Base-by-base conservation (phyloP, 305 asterid species). In the Stenogyne calaminthoides region DNA sequence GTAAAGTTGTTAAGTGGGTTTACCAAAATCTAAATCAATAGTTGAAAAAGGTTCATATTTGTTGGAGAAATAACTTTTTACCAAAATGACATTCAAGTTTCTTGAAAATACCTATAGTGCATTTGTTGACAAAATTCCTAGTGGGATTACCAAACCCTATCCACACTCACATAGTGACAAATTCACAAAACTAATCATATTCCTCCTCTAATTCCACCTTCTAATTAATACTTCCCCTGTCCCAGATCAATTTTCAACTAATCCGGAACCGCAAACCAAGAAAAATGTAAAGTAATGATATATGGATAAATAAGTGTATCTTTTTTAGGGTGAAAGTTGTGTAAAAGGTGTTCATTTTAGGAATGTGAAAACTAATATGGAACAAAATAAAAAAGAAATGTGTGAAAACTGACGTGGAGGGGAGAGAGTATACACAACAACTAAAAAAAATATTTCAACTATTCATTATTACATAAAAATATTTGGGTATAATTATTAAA, bases 81-180 rank as follows among this genome's bases (percentile, higher is more conserved):
- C 46, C 2, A 44, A 47, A 44, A 27, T 57, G 19, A 7, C 46
- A 15, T 29, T 57, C 10, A 12, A 11, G 9, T 52, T 69, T 25
- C 29, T 37, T 55, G 42, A 57, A 57, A 70, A 14, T 55, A 55
- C 3, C 3, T 25, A 25, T 25, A 11, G 34, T 47, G 74, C 64
- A 37, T 66, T 37, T 49, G 81, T 77, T 72, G 74, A 77, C 74
- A 59, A 72, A 51, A 39, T 49, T 57, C 75, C 19, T 44, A 70
- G 73, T 39, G 74, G 70, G 67, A 40, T 66, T 37, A 74, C 80
- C 82, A 57, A 74, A 69, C 44, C 82, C 70, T 25, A 66, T 66
- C 72, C 9, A 16, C 40, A 64, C 9, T 42, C 12, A 64, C 44
- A 54, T 54, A 16, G 37, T 61, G 69, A 67, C 64, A 60, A 16